Base-by-base conservation (phyloP, 768 basidiomycete genomes). In the Lactarius hatsudake region DNA sequence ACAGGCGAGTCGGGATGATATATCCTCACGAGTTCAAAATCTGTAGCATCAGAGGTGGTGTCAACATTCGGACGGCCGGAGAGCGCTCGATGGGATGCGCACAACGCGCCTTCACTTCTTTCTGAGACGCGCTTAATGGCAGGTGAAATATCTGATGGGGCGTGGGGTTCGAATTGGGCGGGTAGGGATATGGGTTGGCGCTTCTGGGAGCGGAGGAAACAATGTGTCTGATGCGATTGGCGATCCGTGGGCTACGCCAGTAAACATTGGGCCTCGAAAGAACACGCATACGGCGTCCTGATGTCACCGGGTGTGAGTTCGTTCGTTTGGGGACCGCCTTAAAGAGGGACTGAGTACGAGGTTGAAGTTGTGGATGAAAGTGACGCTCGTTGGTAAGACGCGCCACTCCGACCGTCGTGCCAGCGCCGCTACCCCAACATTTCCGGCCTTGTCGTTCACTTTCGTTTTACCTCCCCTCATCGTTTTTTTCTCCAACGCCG, bases 21-120 rank as follows among this genome's bases (percentile, higher is more conserved):
- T 65, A 90, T 81, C 48, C 87, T 82, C 38, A 92, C 91, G 55
- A 93, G 89, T 69, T 91, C 90, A 72, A 86, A 90, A 75, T 92
- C 90, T 93, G 70, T 32, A 26, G n/a, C 20, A 38, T 32, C 36
- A 40, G 30, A 56, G 23, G 32, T 4, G 43, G 15, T 7, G 42
- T 62, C 45, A 66, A 61, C 43, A n/a, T 48, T 53, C 43, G 13
- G n/a, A 51, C 40, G 57, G 62, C 26, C 68, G 71, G n/a, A 71
- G 72, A 61, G 53, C 9, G 30, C 53, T 30, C 28, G 42, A 71
- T 54, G 36, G 42, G 43, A 55, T 51, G 72, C 79, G 62, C 32
- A 81, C 79, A 81, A 32, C 79, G 72, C 38, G 76, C 74, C 64
- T 81, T 81, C 20, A 81, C 77, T 55, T 79, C 74, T 20, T 72